Evolutionary conservation across 176 grass and related monocot genomes (phyloP).

Genomic region (Musa beccarii): DNA sequence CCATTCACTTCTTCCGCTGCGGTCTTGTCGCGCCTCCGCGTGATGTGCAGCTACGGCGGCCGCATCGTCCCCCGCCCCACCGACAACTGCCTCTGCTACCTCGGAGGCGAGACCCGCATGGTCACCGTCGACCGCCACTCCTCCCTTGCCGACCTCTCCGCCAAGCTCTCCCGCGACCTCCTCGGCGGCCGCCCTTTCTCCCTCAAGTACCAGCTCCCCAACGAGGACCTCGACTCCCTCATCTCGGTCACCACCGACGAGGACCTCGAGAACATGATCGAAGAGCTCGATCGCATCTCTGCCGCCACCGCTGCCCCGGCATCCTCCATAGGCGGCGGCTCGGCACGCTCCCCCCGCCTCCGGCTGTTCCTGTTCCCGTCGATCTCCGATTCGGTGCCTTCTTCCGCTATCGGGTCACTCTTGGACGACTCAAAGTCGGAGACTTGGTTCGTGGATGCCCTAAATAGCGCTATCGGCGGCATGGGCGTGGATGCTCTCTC

Average conservation of each 20-base stretch:
- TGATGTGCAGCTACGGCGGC: constrained; percentile 96
- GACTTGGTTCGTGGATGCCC: constrained; percentile 89
- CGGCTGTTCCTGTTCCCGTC: constrained; percentile 92
- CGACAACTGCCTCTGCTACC: constrained; percentile 86
- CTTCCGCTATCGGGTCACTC: constrained; percentile 73
- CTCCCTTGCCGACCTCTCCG: constrained; percentile 65
- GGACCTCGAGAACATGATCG: constrained; percentile 95
- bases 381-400: constrained; percentile 56
- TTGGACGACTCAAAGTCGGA: constrained; percentile 89
- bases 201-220: constrained; percentile 98
- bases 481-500: constrained; percentile 70
- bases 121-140: constrained; percentile 69
- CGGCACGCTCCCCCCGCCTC: constrained; percentile 64
- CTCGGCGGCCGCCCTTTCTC: constrained; percentile 61
- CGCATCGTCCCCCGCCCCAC: constrained; percentile 91
- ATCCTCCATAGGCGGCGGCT: constrained; percentile 21
- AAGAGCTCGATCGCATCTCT: constrained; percentile 90
- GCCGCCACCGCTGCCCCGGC: constrained; percentile 30
- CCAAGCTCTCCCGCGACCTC: constrained; percentile 63
- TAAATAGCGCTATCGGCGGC: constrained; percentile 66
- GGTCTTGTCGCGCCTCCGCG: constrained; percentile 42
- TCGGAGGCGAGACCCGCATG: constrained; percentile 84
- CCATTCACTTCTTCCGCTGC: constrained; percentile 52
- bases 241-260: constrained; percentile 94
- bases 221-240: constrained; percentile 94